Conservation (phyloP, 148 eudicot species). For the Camellia granthamiana region DNA sequence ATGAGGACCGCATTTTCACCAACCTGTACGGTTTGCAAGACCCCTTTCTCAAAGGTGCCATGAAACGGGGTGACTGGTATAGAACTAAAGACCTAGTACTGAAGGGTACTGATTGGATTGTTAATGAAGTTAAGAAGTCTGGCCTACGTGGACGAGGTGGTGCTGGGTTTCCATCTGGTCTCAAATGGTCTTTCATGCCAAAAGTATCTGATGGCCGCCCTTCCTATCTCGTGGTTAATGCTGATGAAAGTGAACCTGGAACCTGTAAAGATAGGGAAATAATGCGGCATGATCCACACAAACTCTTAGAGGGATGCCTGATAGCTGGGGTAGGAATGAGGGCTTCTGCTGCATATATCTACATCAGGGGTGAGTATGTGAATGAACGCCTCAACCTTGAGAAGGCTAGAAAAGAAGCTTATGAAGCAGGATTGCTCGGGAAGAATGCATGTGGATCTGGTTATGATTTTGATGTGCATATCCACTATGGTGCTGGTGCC, state of each 20-base stretch:
- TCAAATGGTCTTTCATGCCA: constrained; percentile 98
- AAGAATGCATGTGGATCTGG: constrained; percentile 97
- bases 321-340: constrained; percentile 95
- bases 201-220: constrained; percentile 88
- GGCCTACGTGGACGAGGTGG: constrained; percentile 99
- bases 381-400: constrained; percentile 75
- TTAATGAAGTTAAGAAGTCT: constrained; percentile 86
- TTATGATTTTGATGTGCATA: constrained; percentile 88
- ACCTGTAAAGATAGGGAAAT: constrained; percentile 96
- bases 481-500: constrained; percentile 95
- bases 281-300: constrained; percentile 95
- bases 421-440: constrained; percentile 72
- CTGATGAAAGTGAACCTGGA: constrained; percentile 99
- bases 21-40: constrained; percentile 83
- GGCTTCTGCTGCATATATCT: constrained; percentile 88
- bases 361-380: constrained; percentile 91
- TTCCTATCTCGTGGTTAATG: constrained; percentile 92
- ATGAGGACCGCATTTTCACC: constrained; percentile 95
- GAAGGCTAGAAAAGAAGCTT: constrained; percentile 85
- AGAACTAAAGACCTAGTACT: constrained; percentile 89
- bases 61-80: constrained; percentile 95
- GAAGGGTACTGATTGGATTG: constrained; percentile 95
- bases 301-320: constrained; percentile 79
- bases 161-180: constrained; percentile 96
- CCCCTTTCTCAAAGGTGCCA: constrained; percentile 92